Evolutionary conservation across 1,139 yeast species (phyloP).

Genomic region (Entelexis paramagnoliae): DNA sequence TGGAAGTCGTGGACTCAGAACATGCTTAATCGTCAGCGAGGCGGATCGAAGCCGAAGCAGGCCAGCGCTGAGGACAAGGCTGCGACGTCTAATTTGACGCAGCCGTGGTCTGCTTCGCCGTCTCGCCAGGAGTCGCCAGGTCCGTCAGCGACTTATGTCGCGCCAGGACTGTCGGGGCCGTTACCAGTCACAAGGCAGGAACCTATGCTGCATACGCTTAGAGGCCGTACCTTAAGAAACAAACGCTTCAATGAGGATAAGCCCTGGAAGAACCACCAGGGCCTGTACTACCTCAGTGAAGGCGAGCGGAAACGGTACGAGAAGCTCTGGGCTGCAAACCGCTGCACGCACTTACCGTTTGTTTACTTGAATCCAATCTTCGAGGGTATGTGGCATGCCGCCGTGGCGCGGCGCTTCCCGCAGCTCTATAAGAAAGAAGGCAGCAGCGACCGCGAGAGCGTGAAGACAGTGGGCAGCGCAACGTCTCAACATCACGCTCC

Average conservation of each 20-base stretch:
- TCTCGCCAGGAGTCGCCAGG: background rate
- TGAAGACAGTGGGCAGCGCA: background rate
- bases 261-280: conserved; percentile 74
- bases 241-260: conserved; percentile 70
- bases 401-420: conserved; percentile 24
- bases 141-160: background rate
- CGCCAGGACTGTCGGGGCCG: background rate
- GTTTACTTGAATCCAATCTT: conserved; percentile 10
- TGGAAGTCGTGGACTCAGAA: conserved; percentile 4
- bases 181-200: background rate
- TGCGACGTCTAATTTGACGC: background rate
- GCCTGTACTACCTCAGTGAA: conserved; percentile 50
- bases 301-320: conserved; percentile 79
- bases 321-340: conserved; percentile 86
- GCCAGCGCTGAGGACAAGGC: background rate
- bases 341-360: conserved; percentile 45
- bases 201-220: conserved; percentile 38
- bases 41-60: background rate
- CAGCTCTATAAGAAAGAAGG: background rate
- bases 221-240: conserved; percentile 39
- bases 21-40: conserved; percentile 1
- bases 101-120: background rate
- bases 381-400: conserved; percentile 15
- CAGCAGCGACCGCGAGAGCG: background rate
- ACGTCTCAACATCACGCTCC: background rate